Evolutionary conservation across 1,139 yeast species (phyloP), one percentile per base, ranked within the genome.

Genomic region (Magnusiomyces starmeri): DNA sequence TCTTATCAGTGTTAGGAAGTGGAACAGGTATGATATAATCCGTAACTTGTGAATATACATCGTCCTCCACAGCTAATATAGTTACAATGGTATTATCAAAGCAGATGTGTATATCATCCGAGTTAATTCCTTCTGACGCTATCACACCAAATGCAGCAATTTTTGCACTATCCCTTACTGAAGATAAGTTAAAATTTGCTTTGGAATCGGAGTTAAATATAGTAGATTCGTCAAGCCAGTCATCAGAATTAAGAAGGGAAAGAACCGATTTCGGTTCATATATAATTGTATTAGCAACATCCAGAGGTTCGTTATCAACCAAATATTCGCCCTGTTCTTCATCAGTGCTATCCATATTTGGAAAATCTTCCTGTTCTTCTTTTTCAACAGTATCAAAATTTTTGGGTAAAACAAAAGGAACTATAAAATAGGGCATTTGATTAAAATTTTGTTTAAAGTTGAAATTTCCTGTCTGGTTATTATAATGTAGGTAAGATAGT

Each of bases 61-160:
- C 49, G 3, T 43, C 40, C 29, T 56, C 54, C 4, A 59, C 60
- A 1, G 58, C 60, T 3, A 64, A 29, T 2, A 66, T 45, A 2
- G 66, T 62, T 2, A 69, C 66, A 2, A 69, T 43, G 1, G 70
- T 58, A 0, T 68, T 70, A 43, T 63, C 63, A 3, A 68, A 44
- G 34, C 65, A 59, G 6, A 59, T 43, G 1, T 46, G 51, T 14
- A 59, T 46, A 48, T 69, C 70, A 1, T 56, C 58, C 0, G 50
- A 43, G 21, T 55, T 53, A 7, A 68, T 55, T 0, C 68, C 70
- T 10, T 64, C 68, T 16, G 63, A 54, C 42, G 60, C 64, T 27
- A 63, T 55, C 3, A 67, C 54, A 1, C 62, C 63, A 22, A 66
- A 54, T 1, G 61, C 69, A 1, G 53, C 46, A 10, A 64, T 47